Conservation (phyloP, 2,329 filamentous ascomycete genomes). For the Akanthomyces lecanii region DNA sequence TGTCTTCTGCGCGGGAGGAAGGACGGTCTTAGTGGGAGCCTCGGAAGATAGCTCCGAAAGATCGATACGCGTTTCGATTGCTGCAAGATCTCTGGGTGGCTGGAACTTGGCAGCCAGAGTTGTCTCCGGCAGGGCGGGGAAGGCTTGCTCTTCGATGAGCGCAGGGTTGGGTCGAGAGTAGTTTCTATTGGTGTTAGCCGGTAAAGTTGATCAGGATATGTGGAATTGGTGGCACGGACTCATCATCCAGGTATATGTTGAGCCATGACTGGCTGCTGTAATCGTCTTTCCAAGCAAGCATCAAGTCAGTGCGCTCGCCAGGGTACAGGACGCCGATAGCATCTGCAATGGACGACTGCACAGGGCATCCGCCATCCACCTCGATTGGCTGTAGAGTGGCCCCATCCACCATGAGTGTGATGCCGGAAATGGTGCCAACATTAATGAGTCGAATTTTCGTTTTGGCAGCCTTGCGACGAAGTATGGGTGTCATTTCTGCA, state of each 20-base stretch:
- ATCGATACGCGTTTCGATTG: not conserved
- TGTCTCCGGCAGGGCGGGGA: conserved; percentile 13
- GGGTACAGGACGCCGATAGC: conserved; percentile 26
- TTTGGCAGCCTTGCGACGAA: conserved; percentile 9
- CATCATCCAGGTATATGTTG: conserved; percentile 25
- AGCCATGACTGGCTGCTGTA: conserved; percentile 18
- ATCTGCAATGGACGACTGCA: conserved; percentile 16
- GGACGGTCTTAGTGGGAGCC: not conserved
- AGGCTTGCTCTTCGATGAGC: conserved; percentile 11
- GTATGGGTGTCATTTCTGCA: conserved; percentile 19
- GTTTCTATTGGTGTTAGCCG: conserved; percentile 19
- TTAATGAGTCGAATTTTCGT: conserved; percentile 24
- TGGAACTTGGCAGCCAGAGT: not conserved
- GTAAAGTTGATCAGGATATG: not conserved
- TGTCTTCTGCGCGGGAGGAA: conserved; percentile 21
- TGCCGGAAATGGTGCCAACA: conserved; percentile 23
- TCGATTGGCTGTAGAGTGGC: conserved; percentile 22
- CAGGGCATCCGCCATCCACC: conserved; percentile 23
- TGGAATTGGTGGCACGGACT: conserved; percentile 19
- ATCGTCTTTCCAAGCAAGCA: conserved; percentile 20
- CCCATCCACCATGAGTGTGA: conserved; percentile 21
- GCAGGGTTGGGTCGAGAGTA: conserved; percentile 23
- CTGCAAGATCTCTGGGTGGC: not conserved
- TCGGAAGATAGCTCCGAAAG: not conserved
- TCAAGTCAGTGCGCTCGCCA: conserved; percentile 24